phyloP scores from a whole-genome alignment of 257 asterid genomes.

The Voacanga thouarsii region DNA sequence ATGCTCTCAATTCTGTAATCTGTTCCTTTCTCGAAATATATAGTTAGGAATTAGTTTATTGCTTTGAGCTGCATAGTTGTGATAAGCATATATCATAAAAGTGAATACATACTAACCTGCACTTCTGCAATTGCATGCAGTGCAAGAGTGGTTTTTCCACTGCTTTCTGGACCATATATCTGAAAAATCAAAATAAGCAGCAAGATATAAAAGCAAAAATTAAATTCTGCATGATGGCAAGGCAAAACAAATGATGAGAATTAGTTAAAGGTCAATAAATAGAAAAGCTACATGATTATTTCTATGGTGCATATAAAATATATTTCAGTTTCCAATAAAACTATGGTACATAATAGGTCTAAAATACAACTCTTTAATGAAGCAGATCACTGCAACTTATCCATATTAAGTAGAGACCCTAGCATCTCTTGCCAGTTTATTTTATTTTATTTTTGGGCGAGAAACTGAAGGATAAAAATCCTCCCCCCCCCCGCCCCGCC shows the following conservation, averaged over 20 bases:
- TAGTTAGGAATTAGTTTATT: background rate
- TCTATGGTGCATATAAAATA: background rate
- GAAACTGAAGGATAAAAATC: too few species aligned
- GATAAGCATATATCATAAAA: conserved; percentile 9
- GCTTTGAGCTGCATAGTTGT: background rate
- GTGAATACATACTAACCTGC: conserved; percentile 75
- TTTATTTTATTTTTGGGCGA: too few species aligned
- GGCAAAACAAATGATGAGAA: background rate
- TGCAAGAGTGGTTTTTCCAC: conserved; percentile 97
- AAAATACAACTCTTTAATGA: background rate
- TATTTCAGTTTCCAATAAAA: background rate
- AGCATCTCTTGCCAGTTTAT: too few species aligned
- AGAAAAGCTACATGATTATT: background rate
- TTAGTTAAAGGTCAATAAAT: background rate
- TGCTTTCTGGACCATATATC: conserved; percentile 99
- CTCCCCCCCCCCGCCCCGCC: too few species aligned
- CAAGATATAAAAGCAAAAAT: background rate
- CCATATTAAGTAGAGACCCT: background rate
- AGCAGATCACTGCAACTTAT: background rate
- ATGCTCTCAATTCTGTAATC: background rate
- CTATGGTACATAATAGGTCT: background rate
- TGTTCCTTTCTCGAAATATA: background rate
- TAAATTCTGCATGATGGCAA: background rate
- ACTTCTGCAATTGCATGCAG: conserved; percentile 99
- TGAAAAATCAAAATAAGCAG: conserved; percentile 24